phyloP scores from a whole-genome alignment of 1,284 basidiomycete genomes.

The Trichosporon sp. region DNA sequence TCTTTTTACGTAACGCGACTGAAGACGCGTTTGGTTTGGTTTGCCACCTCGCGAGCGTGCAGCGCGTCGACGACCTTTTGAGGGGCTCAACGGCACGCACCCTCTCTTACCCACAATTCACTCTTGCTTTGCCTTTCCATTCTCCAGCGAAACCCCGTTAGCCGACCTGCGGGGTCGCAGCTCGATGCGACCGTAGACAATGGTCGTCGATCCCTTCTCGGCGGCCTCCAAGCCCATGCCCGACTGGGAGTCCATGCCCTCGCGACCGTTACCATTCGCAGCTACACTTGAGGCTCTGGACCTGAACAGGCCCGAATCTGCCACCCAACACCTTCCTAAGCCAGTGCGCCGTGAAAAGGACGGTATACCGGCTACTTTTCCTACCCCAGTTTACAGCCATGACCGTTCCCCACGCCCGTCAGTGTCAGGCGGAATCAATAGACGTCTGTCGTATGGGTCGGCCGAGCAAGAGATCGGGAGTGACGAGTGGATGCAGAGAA shows the following conservation, averaged over 20 bases:
- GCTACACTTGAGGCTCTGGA: constrained; percentile 45
- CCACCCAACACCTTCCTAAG: constrained; percentile 24
- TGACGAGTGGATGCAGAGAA: constrained; percentile 51
- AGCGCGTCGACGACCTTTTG: background rate
- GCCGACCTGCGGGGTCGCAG: constrained; percentile 12
- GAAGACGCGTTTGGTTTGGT: background rate
- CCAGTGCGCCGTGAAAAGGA: constrained; percentile 33
- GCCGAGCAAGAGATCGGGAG: constrained; percentile 33
- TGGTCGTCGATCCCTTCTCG: constrained; percentile 52
- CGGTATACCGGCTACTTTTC: constrained; percentile 32
- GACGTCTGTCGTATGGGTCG: background rate
- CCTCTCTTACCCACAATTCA: background rate
- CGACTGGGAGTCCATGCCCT: constrained; percentile 44
- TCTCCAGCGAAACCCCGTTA: background rate
- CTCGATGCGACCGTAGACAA: constrained; percentile 20
- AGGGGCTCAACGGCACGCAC: no score
- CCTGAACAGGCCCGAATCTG: constrained; percentile 25
- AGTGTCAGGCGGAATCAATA: background rate
- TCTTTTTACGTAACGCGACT: background rate
- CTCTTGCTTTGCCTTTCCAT: background rate
- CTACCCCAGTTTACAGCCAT: constrained; percentile 36
- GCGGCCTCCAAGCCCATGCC: constrained; percentile 51
- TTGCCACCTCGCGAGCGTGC: background rate
- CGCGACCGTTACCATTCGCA: constrained; percentile 48
- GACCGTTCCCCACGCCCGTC: constrained; percentile 14